phyloP scores from a whole-genome alignment of 2,329 filamentous ascomycete genomes.

The Colletotrichum acutatum region DNA sequence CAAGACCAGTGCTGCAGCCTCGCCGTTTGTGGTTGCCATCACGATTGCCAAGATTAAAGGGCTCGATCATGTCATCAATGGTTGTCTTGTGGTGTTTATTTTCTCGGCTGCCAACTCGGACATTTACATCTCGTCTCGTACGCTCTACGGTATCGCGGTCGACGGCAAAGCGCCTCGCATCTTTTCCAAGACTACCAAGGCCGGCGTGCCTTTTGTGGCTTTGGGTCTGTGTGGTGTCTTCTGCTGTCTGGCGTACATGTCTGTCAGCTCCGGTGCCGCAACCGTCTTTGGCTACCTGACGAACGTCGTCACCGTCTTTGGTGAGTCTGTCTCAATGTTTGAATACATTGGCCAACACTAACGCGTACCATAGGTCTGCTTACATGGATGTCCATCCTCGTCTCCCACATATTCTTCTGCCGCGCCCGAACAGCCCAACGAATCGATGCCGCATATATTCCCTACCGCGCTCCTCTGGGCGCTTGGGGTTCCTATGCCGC shows the following conservation, averaged over 20 bases:
- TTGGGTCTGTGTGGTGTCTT: conserved; percentile 49
- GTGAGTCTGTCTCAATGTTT: not conserved
- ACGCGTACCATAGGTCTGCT: not conserved
- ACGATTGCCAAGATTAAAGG: conserved; percentile 25
- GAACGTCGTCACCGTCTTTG: conserved; percentile 24
- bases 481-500: conserved; percentile 14
- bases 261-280: conserved; percentile 47
- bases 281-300: conserved; percentile 53
- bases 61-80: conserved; percentile 28
- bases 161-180: conserved; percentile 52
- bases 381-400: conserved; percentile 51
- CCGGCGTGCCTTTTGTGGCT: conserved; percentile 54
- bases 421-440: conserved; percentile 49
- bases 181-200: conserved; percentile 46
- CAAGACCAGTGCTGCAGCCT: conserved; percentile 44
- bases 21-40: conserved; percentile 28
- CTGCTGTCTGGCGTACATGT: conserved; percentile 52
- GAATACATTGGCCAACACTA: not conserved
- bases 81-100: conserved; percentile 23
- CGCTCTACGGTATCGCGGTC: conserved; percentile 51
- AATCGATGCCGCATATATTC: conserved; percentile 46
- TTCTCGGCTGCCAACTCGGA: conserved; percentile 23
- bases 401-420: conserved; percentile 52
- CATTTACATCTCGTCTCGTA: conserved; percentile 52
- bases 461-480: conserved; percentile 49